Conservation (phyloP, 192 early-diverging fungal genomes). For the Thamnidium elegans region DNA sequence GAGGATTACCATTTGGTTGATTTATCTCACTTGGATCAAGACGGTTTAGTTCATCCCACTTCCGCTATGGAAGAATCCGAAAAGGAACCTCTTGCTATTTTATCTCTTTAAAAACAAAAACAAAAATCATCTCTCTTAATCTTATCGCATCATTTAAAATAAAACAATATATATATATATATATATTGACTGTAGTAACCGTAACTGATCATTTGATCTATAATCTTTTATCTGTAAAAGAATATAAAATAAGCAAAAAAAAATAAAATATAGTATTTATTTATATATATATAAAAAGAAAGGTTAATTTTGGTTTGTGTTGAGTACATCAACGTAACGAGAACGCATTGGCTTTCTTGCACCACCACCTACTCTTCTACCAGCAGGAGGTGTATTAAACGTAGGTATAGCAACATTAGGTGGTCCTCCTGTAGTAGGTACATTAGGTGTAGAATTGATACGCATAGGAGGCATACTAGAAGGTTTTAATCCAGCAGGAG, state of each 20-base stretch:
- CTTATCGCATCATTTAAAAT: not conserved
- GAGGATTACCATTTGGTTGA: constrained; percentile 24
- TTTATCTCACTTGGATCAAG: not conserved
- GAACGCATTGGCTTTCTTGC: constrained; percentile 39
- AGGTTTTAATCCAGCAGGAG: not conserved
- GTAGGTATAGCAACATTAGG: constrained; percentile 3
- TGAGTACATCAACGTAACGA: constrained; percentile 52
- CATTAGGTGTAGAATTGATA: constrained; percentile 22
- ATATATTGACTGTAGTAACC: not conserved
- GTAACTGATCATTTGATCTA: no score
- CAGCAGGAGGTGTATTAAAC: constrained; percentile 21
- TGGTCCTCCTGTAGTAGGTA: not conserved
- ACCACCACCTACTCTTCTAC: constrained; percentile 25
- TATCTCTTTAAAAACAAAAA: not conserved
- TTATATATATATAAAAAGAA: not conserved
- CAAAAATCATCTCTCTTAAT: not conserved
- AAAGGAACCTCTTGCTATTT: not conserved
- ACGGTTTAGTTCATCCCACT: not conserved
- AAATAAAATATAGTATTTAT: not conserved
- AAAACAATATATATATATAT: not conserved
- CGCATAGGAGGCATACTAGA: constrained; percentile 5
- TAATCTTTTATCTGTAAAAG: not conserved
- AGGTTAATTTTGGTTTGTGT: constrained; percentile 21
- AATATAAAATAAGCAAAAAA: not conserved
- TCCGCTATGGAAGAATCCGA: constrained; percentile 1